Percentiles rank a stretch among this genome's conserved stretches.
Conservation (phyloP, 2,329 filamentous ascomycete species). For the Fusarium albidum region DNA sequence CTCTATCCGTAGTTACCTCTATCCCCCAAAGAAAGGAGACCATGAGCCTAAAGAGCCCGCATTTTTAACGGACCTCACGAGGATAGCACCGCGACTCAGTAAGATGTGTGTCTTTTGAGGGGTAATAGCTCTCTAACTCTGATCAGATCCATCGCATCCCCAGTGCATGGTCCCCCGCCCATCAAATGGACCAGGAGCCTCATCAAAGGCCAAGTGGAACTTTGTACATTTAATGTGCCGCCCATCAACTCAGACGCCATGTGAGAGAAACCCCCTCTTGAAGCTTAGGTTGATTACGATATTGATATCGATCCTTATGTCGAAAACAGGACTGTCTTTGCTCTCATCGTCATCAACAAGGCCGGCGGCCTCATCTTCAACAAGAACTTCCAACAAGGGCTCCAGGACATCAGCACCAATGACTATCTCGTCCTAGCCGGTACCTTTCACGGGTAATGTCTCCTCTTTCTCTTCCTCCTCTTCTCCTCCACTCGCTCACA, state of each 20-base stretch:
- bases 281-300: background rate
- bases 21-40: constrained; percentile 19
- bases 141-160: constrained; percentile 22
- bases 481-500: constrained; percentile 24
- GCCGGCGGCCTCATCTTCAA: constrained; percentile 96
- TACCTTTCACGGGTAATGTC: constrained; percentile 86
- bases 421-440: constrained; percentile 97
- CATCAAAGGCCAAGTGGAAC: constrained; percentile 24
- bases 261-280: constrained; percentile 21
- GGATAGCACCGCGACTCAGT: constrained; percentile 1
- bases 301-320: constrained; percentile 14
- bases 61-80: background rate
- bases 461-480: constrained; percentile 3
- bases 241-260: constrained; percentile 22
- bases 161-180: constrained; percentile 29
- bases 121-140: constrained; percentile 6
- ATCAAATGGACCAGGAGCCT: constrained; percentile 36
- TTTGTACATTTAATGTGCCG: constrained; percentile 17
- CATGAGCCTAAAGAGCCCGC: background rate
- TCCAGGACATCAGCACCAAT: constrained; percentile 91
- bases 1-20: too few species aligned
- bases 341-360: constrained; percentile 98
- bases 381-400: constrained; percentile 85
- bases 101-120: background rate
- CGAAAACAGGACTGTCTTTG: constrained; percentile 85